Base-by-base conservation (phyloP, 306 rosid genomes). In the Cucurbita maxima region DNA sequence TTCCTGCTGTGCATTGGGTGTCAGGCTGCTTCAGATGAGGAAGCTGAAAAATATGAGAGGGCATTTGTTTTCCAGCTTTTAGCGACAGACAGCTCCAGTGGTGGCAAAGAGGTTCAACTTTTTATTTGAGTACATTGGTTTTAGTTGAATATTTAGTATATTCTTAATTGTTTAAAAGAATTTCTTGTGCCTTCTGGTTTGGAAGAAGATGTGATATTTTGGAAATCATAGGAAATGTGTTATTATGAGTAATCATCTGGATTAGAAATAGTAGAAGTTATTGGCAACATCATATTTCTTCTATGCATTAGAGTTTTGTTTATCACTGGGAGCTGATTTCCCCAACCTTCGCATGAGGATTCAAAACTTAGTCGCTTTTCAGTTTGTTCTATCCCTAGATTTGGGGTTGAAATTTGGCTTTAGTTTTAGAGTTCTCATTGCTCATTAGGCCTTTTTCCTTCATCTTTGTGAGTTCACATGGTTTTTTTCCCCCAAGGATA, bases 41-140 rank as follows among this genome's bases (percentile, higher is more conserved):
- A 83, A 77, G 90, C 87, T 68, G 94, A 85, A 75, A 84, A 86
- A 56, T 80, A 67, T 78, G 99, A 91, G 86, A 89, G 91, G 83
- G 91, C 90, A n/a, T 92, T 95, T 83, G 66, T 91, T 79, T 85
- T 95, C 45, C 96, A 84, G 84, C 87, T 95, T 55, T 72, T 85
- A 18, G 82, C 83, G n/a, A 73, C 85, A 79, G 92, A 89, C 76
- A 81, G 76, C 67, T 79, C 87, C 55, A 78, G 77, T 71, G 79
- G 77, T 58, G 82, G 88, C 80, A 85, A 88, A 81, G 97, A 94
- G 99, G 98, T 93, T 73, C 72, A 81, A 38, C 60, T 77, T 75
- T 41, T 77, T 8, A 38, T 36, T 74, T 10, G 45, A 30, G 34
- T 30, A 30, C 3, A 18, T 43, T 19, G 10, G 43, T 19, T 66